phyloP scores from a whole-genome alignment of 768 basidiomycete species.

The Mycena chlorophos region DNA sequence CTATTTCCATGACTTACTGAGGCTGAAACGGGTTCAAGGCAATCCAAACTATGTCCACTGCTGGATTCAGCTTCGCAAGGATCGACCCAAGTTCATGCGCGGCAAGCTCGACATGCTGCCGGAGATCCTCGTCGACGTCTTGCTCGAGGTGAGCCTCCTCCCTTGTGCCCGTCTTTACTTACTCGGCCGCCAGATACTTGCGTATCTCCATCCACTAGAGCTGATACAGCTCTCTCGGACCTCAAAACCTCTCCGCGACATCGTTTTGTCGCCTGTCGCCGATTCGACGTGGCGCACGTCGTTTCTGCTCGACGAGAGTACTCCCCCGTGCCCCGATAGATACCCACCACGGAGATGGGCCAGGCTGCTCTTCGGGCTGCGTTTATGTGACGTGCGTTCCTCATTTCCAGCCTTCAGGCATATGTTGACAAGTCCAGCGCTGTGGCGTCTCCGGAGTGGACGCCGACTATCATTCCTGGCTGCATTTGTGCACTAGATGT shows the following conservation, averaged over 20 bases:
- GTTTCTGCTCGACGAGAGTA: neutral
- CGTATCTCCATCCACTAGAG: constrained; percentile 10
- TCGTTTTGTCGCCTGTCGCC: constrained; percentile 2
- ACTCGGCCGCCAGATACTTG: neutral
- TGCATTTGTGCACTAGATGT: neutral
- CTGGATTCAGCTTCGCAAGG: constrained; percentile 4
- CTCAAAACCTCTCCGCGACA: neutral
- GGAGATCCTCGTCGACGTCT: neutral
- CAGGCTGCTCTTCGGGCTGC: constrained; percentile 7
- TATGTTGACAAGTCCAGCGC: neutral
- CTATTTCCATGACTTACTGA: too few relatives aligned
- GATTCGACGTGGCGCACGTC: constrained; percentile 8
- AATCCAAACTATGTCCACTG: too few relatives aligned
- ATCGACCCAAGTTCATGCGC: neutral
- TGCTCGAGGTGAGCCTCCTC: constrained; percentile 3
- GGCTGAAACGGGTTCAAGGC: too few relatives aligned
- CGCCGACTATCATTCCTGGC: neutral
- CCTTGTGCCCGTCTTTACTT: too few relatives aligned
- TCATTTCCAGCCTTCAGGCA: neutral
- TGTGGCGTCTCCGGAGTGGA: neutral
- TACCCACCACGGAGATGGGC: constrained; percentile 8
- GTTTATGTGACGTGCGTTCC: constrained; percentile 5
- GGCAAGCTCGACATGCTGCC: constrained; percentile 3
- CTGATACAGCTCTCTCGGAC: constrained; percentile 3
- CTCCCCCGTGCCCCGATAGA: neutral